Base-by-base conservation (phyloP, 768 basidiomycete species). In the Leccinellum rugosiceps region DNA sequence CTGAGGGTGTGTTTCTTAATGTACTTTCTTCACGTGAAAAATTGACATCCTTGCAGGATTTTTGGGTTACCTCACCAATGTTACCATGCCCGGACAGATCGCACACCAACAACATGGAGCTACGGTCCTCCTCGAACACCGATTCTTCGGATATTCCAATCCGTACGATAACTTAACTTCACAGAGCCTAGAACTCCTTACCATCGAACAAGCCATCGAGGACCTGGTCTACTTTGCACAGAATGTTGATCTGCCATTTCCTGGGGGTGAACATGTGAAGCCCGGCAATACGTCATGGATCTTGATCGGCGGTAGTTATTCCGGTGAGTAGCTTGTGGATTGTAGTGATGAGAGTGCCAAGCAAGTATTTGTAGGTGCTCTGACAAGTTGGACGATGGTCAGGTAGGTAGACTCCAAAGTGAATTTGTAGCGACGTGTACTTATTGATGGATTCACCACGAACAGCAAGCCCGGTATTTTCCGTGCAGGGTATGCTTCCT, bases 141-240 rank as follows among this genome's bases (percentile, higher is more conserved):
- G 89, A 23, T 91, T 85, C 76, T 90, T 84, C 59, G 88, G 88
- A 14, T 71, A 80, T n/a, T 90, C 87, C 56, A 91, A 88, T 66
- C 88, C 88, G 4, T 79, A 77, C 49, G 74, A 79, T 19, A 78
- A 89, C 67, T 78, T 90, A 26, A 80, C 75, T 32, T 80, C 79
- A 30, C 69, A 78, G 62, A 88, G 84, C 64, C 72, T 90, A 45
- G 70, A 73, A 47, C 61, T 82, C 13, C 85, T 85, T 66, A 89
- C 86, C 1, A 79, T 90, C 48, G 84, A 88, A 66, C 88, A 90
- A 72, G 85, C 87, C 10, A 83, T 88, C 59, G 83, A 88, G 50
- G 88, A 90, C 63, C 70, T 89, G 35, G 86, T 77, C 15, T 87
- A 85, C 69, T 90, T 90, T 63, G 78, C 85, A 17, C 76, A 84